Evolutionary conservation across 2,329 filamentous ascomycete species (phyloP).

Genomic region (Exophiala bonariae): DNA sequence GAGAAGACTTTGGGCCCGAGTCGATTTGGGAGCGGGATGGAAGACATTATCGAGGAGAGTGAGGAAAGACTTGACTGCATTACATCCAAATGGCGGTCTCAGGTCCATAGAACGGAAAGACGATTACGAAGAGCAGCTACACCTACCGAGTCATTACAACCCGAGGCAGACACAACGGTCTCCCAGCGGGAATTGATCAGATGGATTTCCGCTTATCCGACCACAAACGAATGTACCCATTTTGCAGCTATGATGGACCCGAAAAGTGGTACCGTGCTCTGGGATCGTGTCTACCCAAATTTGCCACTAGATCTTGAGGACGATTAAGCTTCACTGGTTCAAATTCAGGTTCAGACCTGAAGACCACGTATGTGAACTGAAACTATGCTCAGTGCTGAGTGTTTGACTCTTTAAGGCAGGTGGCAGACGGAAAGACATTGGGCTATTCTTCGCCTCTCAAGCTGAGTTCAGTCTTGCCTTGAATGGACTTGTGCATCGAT

Average conservation of each 20-base stretch:
- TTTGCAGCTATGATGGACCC: conserved; percentile 61
- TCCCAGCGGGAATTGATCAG: conserved; percentile 39
- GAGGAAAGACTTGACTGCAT: conserved; percentile 22
- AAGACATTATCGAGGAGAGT: conserved; percentile 25
- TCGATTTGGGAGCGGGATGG: conserved; percentile 13
- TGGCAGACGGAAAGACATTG: too few relatives aligned
- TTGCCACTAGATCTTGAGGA: conserved; percentile 9
- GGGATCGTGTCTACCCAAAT: conserved; percentile 38
- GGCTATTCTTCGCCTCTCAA: too few relatives aligned
- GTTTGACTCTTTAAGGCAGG: too few relatives aligned
- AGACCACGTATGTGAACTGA: too few relatives aligned
- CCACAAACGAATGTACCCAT: conserved; percentile 59
- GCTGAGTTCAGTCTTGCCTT: too few relatives aligned
- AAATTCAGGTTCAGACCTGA: too few relatives aligned
- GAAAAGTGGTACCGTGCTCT: conserved; percentile 46
- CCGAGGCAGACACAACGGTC: conserved; percentile 30
- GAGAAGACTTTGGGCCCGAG: conserved; percentile 1
- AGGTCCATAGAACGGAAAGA: conserved; percentile 11
- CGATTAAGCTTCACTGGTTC: too few relatives aligned
- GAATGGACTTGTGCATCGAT: too few relatives aligned
- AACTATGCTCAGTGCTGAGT: too few relatives aligned
- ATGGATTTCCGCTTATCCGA: conserved; percentile 55
- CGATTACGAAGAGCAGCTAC: conserved; percentile 5
- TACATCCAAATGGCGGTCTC: conserved; percentile 17
- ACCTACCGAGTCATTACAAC: conserved; percentile 6